Evolutionary conservation across 306 rosid species (phyloP).

Genomic region (Cucurbita ficifolia): DNA sequence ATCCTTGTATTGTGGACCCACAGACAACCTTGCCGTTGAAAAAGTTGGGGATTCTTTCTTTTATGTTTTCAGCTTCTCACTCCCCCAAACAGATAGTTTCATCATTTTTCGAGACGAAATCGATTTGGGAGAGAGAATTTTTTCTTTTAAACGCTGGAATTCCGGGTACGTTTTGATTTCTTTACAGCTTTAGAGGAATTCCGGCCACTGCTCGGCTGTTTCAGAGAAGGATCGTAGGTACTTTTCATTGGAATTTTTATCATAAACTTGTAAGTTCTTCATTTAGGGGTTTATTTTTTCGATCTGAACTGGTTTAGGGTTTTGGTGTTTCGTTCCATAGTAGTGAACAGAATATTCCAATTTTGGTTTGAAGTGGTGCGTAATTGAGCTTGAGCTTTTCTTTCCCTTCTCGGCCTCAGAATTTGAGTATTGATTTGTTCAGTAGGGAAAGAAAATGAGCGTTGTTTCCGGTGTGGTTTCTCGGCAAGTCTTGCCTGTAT

Average conservation of each 20-base stretch:
- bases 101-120: neutral
- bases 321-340: conserved; percentile 8
- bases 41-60: neutral
- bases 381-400: conserved; percentile 28
- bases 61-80: neutral
- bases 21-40: conserved; percentile 13
- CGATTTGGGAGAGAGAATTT: neutral
- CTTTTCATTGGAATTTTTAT: neutral
- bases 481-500: conserved; percentile 83
- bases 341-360: conserved; percentile 8
- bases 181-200: conserved; percentile 15
- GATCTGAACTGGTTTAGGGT: neutral
- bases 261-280: neutral
- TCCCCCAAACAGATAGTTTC: neutral
- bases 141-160: conserved; percentile 19
- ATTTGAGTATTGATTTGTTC: conserved; percentile 15
- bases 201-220: conserved; percentile 21
- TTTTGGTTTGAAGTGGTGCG: conserved; percentile 19
- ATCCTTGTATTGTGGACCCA: conserved; percentile 8
- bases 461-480: conserved; percentile 70
- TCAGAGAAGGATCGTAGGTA: conserved; percentile 24
- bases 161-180: conserved; percentile 14
- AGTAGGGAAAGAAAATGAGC: conserved; percentile 61
- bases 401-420: conserved; percentile 45
- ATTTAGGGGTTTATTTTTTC: conserved; percentile 3